Evolutionary conservation across 345 rosid species (phyloP).

Genomic region (Eutrema heterophyllum): DNA sequence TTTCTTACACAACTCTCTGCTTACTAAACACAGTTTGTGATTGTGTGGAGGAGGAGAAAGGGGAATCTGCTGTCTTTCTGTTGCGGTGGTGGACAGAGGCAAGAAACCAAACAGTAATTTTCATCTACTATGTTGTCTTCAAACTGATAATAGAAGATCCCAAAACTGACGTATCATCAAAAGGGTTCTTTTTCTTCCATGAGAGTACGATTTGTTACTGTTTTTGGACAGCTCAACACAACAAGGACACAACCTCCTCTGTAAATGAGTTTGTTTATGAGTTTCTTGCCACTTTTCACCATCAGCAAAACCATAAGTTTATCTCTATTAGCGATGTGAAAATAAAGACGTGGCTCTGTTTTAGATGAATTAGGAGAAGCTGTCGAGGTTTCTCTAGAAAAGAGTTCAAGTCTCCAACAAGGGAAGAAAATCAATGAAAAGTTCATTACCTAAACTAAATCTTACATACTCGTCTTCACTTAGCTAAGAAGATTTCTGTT

Average conservation of each 20-base stretch:
- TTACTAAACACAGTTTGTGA: neutral
- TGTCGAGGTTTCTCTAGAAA: slow-evolving; percentile 7
- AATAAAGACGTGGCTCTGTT: neutral
- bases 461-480: slow-evolving; percentile 21
- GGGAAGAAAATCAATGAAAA: neutral
- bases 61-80: slow-evolving; percentile 18
- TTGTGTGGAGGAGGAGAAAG: slow-evolving; percentile 27
- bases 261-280: neutral
- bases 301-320: neutral
- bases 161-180: slow-evolving; percentile 28
- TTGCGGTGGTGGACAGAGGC: slow-evolving; percentile 9
- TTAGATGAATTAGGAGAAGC: neutral
- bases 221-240: slow-evolving; percentile 25
- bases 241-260: slow-evolving; percentile 7
- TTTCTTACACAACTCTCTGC: neutral
- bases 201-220: slow-evolving; percentile 1
- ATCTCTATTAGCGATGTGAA: neutral
- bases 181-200: slow-evolving; percentile 2
- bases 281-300: slow-evolving; percentile 6
- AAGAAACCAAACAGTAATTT: slow-evolving; percentile 22
- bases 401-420: slow-evolving; percentile 15
- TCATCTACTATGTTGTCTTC: slow-evolving; percentile 17
- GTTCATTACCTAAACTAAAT: slow-evolving; percentile 26
- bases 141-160: slow-evolving; percentile 27
- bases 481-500: slow-evolving; percentile 7